Base-by-base conservation (phyloP, 176 grass and related monocot species). In the Aegilops speltoides region DNA sequence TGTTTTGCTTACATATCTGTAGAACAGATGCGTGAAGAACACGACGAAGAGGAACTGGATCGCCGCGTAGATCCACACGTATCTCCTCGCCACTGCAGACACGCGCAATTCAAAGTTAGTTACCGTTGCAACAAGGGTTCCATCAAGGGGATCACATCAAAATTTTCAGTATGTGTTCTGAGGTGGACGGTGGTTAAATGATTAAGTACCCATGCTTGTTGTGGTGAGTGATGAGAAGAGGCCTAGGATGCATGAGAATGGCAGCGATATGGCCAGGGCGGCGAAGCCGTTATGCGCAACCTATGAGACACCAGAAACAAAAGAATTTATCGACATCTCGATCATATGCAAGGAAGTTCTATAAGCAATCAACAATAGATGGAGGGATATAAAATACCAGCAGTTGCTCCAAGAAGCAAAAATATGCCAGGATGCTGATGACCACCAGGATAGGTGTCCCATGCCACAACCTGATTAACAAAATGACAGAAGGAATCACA, bases 401-500 rank as follows among this genome's bases (percentile, higher is more conserved):
- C 29, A 98, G 10, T n/a, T 98, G 82, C 76, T 98, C 93, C 63
- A 98, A 67, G 93, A 98, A 98, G 83, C 96, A 98, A 79, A 98
- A 96, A 82, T 98, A 98, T 54, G 92, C 91, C 22, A 98, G 90
- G 63, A 90, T 94, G 92, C 90, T 98, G 22, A 94, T 57, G 76
- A 96, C 85, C 19, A 94, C 83, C 33, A 98, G 90, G 56, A 98
- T 84, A 52, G 92, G 96, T 76, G 90, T 88, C n/a, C 91, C 96
- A 17, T 94, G 90, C 88, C 92, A 95, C 25, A 84, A 20, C 43
- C 96, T 98, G 90, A 43, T 64, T 63, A 78, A 65, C 68, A 88
- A 77, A 3, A 86, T 67, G 37, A 32, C 13, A 56, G 45, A 67
- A 62, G 4, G 7, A 76, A 88, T 41, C 13, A 83, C 60, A 9